Evolutionary conservation across 75 land plant genomes (phyloP).

Genomic region (Picea glauca): DNA sequence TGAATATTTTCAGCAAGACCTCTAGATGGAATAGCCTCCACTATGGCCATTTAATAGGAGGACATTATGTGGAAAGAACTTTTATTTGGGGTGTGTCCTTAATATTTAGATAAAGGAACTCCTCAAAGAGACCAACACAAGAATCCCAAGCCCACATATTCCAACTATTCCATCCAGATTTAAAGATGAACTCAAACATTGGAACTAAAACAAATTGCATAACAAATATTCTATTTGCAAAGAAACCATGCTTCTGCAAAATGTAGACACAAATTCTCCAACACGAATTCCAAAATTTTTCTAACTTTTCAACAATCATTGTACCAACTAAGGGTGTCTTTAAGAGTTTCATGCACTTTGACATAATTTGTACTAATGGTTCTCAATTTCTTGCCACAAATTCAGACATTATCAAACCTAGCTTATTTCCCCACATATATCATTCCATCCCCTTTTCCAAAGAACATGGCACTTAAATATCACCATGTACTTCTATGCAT

Average conservation of each 20-base stretch:
- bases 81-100: not conserved
- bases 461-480: not conserved
- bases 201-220: slow-evolving; percentile 2
- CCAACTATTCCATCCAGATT: slow-evolving; percentile 6
- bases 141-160: slow-evolving; percentile 4
- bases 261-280: slow-evolving; percentile 4
- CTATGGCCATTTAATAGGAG: not conserved
- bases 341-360: slow-evolving; percentile 5
- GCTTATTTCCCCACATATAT: too few relatives aligned
- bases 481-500: slow-evolving; percentile 6
- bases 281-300: not conserved
- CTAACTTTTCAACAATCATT: not conserved
- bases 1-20: slow-evolving; percentile 1
- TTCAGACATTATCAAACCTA: not conserved
- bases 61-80: not conserved
- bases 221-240: not conserved
- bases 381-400: not conserved
- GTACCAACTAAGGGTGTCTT: slow-evolving; percentile 7
- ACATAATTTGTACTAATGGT: not conserved
- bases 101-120: not conserved
- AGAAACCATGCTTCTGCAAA: not conserved
- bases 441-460: not conserved
- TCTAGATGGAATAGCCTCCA: slow-evolving; percentile 2
- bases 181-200: not conserved
- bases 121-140: slow-evolving; percentile 6